phyloP scores from a whole-genome alignment of 768 basidiomycete species.

The Tulasnella calospora region DNA sequence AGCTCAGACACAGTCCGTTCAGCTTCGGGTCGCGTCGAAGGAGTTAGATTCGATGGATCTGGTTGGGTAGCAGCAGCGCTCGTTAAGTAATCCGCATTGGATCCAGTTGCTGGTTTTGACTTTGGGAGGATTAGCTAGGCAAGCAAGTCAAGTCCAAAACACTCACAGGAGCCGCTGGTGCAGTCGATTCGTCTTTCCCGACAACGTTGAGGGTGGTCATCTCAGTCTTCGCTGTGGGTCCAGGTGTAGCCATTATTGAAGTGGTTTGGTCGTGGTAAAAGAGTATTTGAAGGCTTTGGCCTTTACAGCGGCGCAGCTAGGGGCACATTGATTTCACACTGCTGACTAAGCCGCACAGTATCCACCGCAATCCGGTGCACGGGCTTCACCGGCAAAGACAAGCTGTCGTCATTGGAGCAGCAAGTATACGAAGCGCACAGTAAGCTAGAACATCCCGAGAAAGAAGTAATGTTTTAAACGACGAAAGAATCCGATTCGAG shows the following conservation, averaged over 20 bases:
- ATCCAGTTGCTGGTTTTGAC: background rate
- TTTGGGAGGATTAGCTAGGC: background rate
- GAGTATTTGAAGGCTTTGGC: background rate
- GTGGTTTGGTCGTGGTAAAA: background rate
- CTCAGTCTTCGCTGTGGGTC: background rate
- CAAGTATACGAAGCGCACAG: background rate
- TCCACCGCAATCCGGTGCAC: background rate
- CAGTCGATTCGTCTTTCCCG: background rate
- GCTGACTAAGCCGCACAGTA: background rate
- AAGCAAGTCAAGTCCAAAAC: background rate
- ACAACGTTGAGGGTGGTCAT: background rate
- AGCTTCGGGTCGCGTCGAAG: slow-evolving; percentile 10
- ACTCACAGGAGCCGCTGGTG: background rate
- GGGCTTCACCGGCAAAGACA: background rate
- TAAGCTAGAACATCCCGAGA: background rate
- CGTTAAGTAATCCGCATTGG: background rate
- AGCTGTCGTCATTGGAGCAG: background rate
- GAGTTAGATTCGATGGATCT: slow-evolving; percentile 7
- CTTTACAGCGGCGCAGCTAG: background rate
- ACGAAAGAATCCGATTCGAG: background rate
- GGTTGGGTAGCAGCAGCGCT: background rate
- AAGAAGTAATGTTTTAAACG: background rate
- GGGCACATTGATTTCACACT: background rate
- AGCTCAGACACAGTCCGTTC: background rate
- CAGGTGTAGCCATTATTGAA: background rate